These are phyloP conservation scores for Quercus phellos DNA, from an alignment of 331 rosid species.

Conservation along the genomic window DNA sequence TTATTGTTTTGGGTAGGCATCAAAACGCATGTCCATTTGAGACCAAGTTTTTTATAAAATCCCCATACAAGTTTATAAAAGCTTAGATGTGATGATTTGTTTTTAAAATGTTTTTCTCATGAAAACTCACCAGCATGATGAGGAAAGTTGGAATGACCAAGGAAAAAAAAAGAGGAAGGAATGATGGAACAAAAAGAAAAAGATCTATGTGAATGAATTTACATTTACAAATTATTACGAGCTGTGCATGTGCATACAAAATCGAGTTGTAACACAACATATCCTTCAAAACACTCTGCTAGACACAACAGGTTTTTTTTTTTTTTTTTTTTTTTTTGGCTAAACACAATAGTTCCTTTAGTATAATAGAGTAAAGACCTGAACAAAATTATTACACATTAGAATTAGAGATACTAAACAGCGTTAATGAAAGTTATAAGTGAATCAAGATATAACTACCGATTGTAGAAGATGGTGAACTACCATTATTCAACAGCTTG, in stretches of 20 bases:
- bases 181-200: constrained; percentile 3
- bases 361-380: too few species aligned
- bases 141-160: background rate
- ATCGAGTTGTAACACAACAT: constrained; percentile 4
- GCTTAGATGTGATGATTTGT: too few species aligned
- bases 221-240: background rate
- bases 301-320: too few species aligned
- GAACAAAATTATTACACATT: too few species aligned
- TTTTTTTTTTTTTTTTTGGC: too few species aligned
- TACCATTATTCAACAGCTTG: constrained; percentile 80
- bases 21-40: too few species aligned
- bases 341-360: too few species aligned
- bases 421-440: constrained; percentile 14
- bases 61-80: too few species aligned
- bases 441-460: constrained; percentile 61
- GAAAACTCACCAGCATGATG: background rate
- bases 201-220: background rate
- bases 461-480: constrained; percentile 61
- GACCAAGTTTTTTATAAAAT: too few species aligned
- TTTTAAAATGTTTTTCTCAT: background rate
- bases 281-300: background rate
- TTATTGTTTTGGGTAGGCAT: too few species aligned
- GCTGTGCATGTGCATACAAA: background rate
- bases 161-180: background rate
- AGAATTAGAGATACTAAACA: constrained; percentile 16